phyloP scores from a whole-genome alignment of 228 moss, liverwort and hornwort genomes.

The Sphagnum fallax region DNA sequence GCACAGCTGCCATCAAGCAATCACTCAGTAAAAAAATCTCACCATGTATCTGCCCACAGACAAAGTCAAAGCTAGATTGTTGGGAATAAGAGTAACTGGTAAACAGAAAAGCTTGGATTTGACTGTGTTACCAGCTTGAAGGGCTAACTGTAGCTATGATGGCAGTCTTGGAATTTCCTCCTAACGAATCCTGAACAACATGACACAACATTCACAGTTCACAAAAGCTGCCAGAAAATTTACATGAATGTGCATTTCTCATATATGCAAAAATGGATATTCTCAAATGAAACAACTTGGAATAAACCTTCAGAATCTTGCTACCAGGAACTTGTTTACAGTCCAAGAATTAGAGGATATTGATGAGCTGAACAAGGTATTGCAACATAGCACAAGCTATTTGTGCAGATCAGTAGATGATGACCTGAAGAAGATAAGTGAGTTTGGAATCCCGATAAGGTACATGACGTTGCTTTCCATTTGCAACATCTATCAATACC shows the following conservation, averaged over 20 bases:
- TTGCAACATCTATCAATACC: slow-evolving; percentile 83
- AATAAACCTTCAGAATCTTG: not conserved
- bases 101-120: not conserved
- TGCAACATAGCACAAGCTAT: not conserved
- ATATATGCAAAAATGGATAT: not conserved
- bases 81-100: not conserved
- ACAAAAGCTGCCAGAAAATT: not conserved
- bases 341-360: not conserved
- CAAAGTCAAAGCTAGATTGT: not conserved
- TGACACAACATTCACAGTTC: not conserved
- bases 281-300: not conserved
- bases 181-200: slow-evolving; percentile 64
- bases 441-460: slow-evolving; percentile 99
- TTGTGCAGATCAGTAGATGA: not conserved
- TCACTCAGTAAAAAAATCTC: not conserved
- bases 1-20: slow-evolving; percentile 43
- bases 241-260: not conserved
- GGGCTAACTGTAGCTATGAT: slow-evolving; percentile 88
- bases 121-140: slow-evolving; percentile 54
- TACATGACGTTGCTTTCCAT: slow-evolving; percentile 88
- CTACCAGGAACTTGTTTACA: not conserved
- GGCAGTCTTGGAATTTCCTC: slow-evolving; percentile 87
- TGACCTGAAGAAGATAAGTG: slow-evolving; percentile 87
- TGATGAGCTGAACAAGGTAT: not conserved
- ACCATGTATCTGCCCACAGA: not conserved